Percentiles rank a stretch among this genome's conserved stretches.
Conservation (phyloP, 2,329 filamentous ascomycete species). For the Phoma herbarum region DNA sequence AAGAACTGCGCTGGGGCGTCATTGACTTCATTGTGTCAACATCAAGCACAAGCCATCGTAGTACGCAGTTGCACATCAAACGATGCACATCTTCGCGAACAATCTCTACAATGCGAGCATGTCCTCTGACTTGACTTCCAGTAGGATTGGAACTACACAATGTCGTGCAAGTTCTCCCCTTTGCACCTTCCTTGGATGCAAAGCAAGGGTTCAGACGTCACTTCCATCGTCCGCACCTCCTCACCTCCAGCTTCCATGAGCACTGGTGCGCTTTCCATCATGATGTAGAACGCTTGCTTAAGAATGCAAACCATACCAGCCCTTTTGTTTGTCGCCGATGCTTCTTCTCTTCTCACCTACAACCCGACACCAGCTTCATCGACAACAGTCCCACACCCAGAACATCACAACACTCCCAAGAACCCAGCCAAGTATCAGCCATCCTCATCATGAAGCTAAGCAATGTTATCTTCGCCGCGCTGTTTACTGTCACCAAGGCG, state of each 20-base stretch:
- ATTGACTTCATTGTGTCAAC: background rate
- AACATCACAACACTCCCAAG: background rate
- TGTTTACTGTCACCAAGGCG: constrained; percentile 19
- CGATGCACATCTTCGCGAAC: background rate
- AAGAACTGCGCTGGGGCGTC: background rate
- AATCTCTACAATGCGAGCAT: background rate
- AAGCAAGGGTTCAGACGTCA: constrained; percentile 15
- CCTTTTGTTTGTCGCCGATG: background rate
- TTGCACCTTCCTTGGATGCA: constrained; percentile 7
- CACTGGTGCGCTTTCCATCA: constrained; percentile 8
- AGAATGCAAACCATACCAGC: background rate
- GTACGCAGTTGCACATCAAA: background rate
- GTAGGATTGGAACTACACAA: background rate
- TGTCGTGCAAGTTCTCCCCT: background rate
- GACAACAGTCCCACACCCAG: background rate
- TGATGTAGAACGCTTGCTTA: constrained; percentile 11
- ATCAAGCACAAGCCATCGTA: constrained; percentile 2
- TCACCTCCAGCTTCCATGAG: constrained; percentile 10
- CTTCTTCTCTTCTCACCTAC: constrained; percentile 8
- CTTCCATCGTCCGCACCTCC: constrained; percentile 6
- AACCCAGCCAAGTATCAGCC: background rate
- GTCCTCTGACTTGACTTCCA: background rate
- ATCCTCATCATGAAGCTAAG: constrained; percentile 18
- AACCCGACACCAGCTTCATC: constrained; percentile 2
- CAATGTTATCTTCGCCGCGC: constrained; percentile 7